Percentiles rank a stretch among this genome's conserved stretches.
Evolutionary conservation across 2,329 filamentous ascomycete genomes (phyloP).

Genomic region (Aspergillus oerlinghausenensis): DNA sequence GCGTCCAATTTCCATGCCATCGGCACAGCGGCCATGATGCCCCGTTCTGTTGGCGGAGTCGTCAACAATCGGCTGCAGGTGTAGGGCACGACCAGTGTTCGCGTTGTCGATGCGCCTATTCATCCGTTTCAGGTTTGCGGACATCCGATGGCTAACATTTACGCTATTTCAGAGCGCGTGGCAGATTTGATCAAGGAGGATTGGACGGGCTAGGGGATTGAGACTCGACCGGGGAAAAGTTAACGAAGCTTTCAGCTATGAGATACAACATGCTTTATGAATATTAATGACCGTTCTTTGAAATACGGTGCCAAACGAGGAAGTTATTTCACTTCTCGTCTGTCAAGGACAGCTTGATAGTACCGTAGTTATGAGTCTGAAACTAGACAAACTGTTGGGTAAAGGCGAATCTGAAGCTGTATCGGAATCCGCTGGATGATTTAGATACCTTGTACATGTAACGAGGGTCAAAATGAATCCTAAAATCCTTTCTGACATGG

Average conservation of each 20-base stretch:
- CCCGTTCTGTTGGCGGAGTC: conserved; percentile 29
- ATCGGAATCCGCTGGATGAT: too few relatives aligned
- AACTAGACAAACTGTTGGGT: too few relatives aligned
- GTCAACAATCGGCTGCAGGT: conserved; percentile 28
- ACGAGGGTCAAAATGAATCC: too few relatives aligned
- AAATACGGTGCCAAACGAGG: background rate
- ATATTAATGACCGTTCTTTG: background rate
- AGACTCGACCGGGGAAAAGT: background rate
- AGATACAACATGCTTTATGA: background rate
- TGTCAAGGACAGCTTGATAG: too few relatives aligned
- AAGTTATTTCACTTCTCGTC: background rate
- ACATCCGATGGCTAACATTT: conserved; percentile 23
- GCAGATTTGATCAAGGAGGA: background rate
- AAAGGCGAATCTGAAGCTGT: too few relatives aligned
- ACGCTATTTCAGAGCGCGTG: conserved; percentile 24
- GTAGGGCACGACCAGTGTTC: conserved; percentile 30
- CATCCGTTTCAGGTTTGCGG: conserved; percentile 26
- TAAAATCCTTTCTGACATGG: background rate
- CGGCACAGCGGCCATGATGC: conserved; percentile 30
- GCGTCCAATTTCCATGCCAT: conserved; percentile 28
- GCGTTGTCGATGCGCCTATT: conserved; percentile 30
- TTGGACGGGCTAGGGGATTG: background rate
- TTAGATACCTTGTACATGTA: too few relatives aligned
- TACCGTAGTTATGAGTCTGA: too few relatives aligned
- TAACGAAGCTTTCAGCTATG: background rate